phyloP scores from a whole-genome alignment of 345 rosid species.

The Gossypium herbaceum region DNA sequence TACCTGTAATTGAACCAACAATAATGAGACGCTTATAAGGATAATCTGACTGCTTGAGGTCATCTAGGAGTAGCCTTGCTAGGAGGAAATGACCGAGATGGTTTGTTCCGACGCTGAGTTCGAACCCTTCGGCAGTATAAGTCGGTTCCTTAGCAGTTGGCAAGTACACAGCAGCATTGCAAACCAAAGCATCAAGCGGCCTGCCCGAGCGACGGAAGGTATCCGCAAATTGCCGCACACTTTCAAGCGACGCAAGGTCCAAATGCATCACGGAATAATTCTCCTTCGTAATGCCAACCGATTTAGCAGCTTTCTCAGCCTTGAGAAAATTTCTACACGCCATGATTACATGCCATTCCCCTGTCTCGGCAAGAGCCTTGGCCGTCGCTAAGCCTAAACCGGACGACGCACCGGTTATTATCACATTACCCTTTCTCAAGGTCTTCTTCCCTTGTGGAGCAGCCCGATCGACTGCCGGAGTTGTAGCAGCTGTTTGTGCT shows the following conservation, averaged over 20 bases:
- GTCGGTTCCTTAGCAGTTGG: constrained; percentile 89
- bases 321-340: constrained; percentile 76
- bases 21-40: constrained; percentile 81
- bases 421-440: constrained; percentile 57
- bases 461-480: constrained; percentile 13
- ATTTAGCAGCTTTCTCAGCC: constrained; percentile 16
- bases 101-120: constrained; percentile 87
- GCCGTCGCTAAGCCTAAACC: constrained; percentile 83
- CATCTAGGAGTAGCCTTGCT: constrained; percentile 72
- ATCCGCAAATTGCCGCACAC: constrained; percentile 77
- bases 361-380: constrained; percentile 74
- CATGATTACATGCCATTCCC: constrained; percentile 83
- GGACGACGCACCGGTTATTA: constrained; percentile 77
- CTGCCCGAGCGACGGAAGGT: constrained; percentile 52
- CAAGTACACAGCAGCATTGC: constrained; percentile 85
- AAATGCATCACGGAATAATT: constrained; percentile 78
- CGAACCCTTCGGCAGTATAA: constrained; percentile 87
- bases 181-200: constrained; percentile 75
- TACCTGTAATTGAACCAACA: constrained; percentile 93
- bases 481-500: constrained; percentile 1
- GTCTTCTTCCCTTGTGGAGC: constrained; percentile 63
- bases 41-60: constrained; percentile 71
- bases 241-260: constrained; percentile 84
- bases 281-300: background rate
- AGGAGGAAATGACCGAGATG: constrained; percentile 93